Percentiles rank a stretch among this genome's conserved stretches.
These are phyloP conservation scores for Aspergillus uvarum DNA, from an alignment of 2,329 filamentous ascomycete genomes.

Conservation along the genomic window DNA sequence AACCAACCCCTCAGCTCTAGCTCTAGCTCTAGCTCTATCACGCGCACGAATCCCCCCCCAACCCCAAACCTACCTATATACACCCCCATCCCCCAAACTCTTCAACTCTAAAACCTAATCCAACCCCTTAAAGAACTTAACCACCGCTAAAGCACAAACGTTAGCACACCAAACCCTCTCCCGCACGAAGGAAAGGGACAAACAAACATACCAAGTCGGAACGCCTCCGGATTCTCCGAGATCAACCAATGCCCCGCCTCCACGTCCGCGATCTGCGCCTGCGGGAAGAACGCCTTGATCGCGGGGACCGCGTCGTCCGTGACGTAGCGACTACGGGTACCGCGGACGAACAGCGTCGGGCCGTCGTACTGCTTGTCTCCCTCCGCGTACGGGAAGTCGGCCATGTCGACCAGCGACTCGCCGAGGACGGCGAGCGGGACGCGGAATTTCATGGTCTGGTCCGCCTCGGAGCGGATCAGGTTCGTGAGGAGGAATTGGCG, in stretches of 20 bases:
- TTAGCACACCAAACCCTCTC: background rate
- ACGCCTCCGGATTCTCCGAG: constrained; percentile 47
- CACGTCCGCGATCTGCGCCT: constrained; percentile 40
- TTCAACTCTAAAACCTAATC: background rate
- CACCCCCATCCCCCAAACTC: background rate
- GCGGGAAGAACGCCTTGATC: constrained; percentile 45
- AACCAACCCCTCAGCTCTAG: background rate
- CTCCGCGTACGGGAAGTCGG: constrained; percentile 83
- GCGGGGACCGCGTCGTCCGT: constrained; percentile 40
- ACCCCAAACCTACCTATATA: background rate
- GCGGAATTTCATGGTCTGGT: constrained; percentile 67
- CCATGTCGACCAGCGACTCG: constrained; percentile 69
- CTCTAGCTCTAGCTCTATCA: background rate
- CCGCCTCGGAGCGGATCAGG: constrained; percentile 58
- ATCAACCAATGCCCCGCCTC: constrained; percentile 48
- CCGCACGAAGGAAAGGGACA: background rate
- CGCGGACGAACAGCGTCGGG: constrained; percentile 71
- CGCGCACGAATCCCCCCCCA: too few relatives aligned
- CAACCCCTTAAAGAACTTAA: constrained; percentile 32
- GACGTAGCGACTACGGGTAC: constrained; percentile 43
- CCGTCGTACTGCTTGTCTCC: constrained; percentile 68
- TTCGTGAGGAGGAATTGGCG: constrained; percentile 93
- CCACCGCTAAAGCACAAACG: constrained; percentile 28
- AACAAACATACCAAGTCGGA: constrained; percentile 35
- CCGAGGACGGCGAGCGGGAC: constrained; percentile 74